These are phyloP conservation scores for Ceriops tagal DNA, from an alignment of 345 rosid species.

Conservation along the genomic window DNA sequence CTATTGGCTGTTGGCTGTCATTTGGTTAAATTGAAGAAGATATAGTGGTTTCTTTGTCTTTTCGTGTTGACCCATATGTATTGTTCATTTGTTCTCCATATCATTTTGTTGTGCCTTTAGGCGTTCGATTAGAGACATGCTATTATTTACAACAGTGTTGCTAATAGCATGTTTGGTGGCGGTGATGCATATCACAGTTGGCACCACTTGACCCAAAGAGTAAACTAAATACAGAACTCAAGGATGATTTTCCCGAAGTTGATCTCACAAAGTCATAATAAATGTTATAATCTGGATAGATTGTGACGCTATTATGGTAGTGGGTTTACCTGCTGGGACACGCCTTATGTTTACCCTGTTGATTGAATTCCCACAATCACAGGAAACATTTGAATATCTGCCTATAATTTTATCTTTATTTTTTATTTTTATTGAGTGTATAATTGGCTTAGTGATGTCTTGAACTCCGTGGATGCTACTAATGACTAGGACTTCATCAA, in stretches of 20 bases:
- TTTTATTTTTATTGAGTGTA: no score
- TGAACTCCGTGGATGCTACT: not conserved
- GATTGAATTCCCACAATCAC: not conserved
- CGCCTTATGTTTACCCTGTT: not conserved
- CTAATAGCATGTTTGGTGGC: not conserved
- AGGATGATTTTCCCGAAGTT: constrained; percentile 1
- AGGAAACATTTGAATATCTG: not conserved
- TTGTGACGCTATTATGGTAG: not conserved
- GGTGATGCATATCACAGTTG: not conserved
- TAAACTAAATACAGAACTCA: not conserved
- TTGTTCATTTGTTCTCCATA: no score
- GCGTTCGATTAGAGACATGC: no score
- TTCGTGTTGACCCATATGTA: no score
- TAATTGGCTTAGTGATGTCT: no score
- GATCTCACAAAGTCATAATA: constrained; percentile 4
- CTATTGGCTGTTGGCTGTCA: no score
- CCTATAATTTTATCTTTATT: no score
- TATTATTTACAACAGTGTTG: not conserved
- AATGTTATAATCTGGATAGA: constrained; percentile 3
- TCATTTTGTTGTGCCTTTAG: no score
- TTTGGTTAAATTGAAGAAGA: no score
- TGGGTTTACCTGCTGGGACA: not conserved
- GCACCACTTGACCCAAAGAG: not conserved
- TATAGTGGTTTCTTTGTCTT: no score
- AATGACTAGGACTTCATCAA: no score